Evolutionary conservation across 805 yeast genomes (phyloP).

Genomic region (Candida silvicultrix): DNA sequence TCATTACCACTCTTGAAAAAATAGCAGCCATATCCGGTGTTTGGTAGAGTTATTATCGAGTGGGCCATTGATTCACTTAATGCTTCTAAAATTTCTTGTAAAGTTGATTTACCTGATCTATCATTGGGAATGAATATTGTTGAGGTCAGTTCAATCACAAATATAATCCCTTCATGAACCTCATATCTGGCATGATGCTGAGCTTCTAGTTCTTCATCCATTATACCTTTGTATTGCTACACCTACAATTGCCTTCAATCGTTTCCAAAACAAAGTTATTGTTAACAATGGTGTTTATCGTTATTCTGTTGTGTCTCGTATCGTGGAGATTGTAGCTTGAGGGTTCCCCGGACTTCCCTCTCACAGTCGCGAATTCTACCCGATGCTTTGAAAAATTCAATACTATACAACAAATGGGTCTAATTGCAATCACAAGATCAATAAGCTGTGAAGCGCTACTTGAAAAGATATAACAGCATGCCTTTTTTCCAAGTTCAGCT

Average conservation of each 20-base stretch:
- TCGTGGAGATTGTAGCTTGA: too few species aligned
- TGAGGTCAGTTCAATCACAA: conserved; percentile 52
- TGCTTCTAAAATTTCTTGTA: conserved; percentile 48
- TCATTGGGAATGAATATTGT: conserved; percentile 36
- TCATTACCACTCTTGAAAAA: conserved; percentile 41
- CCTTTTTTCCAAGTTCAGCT: conserved; percentile 45
- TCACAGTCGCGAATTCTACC: too few species aligned
- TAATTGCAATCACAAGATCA: too few species aligned
- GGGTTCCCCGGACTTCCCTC: too few species aligned
- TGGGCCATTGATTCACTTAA: conserved; percentile 59
- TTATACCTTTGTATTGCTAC: not conserved
- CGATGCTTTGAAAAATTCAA: too few species aligned
- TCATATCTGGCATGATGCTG: conserved; percentile 23
- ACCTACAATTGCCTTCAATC: not conserved
- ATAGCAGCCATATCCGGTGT: conserved; percentile 72
- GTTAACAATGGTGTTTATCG: too few species aligned
- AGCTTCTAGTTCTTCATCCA: conserved; percentile 50
- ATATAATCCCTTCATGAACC: conserved; percentile 56
- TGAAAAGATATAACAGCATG: too few species aligned
- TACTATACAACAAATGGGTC: too few species aligned
- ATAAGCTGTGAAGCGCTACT: too few species aligned
- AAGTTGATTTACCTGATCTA: conserved; percentile 39
- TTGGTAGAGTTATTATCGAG: conserved; percentile 56
- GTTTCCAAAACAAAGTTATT: not conserved
- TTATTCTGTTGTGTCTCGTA: not conserved